Base-by-base conservation (phyloP, 495 filamentous ascomycete species). In the Chaetomium cochliodes region DNA sequence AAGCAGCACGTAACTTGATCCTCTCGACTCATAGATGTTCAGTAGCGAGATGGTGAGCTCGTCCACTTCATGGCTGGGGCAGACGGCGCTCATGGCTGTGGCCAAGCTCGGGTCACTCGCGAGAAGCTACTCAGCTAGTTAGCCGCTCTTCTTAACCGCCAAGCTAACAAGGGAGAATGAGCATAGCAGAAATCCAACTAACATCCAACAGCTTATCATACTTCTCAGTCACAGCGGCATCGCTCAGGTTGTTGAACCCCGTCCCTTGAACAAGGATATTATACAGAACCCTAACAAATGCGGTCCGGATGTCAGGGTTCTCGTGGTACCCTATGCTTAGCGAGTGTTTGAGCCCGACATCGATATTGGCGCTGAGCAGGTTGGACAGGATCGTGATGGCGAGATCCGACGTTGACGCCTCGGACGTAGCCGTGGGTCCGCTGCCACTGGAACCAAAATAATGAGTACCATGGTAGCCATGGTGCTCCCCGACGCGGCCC, bases 231-330 rank as follows among this genome's bases (percentile, higher is more conserved):
- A 88, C 85, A 11, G 85, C 84, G 28, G 79, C 78, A 73, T 88
- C 86, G 22, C 85, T 86, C 25, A 88, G 70, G 49, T 84, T 85
- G 63, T 84, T 87, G 70, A 89, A 89, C 66, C 88, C 86, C 11
- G 86, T 86, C 23, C 86, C 86, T 69, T 89, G 86, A 33, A 86
- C 80, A 22, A 89, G 70, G 54, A 89, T 88, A 72, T 89, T 87
- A 60, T 84, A 86, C 51, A 89, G 78, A 11, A 89, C 86, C 66
- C 84, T 84, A 62, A 89, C 82, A 67, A 89, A 89, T 22, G 86
- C 86, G 9, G 86, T 89, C 46, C 86, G 79, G 58, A 88, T 87
- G 69, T 87, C 85, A 12, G 85, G 71, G 67, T 87, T 85, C 70
- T 89, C 84, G 65, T 88, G 84, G 64, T 89, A 89, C 7, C 86